Base-by-base conservation (phyloP, 352 stramenopile species). In the Elongisporangium anandrum region DNA sequence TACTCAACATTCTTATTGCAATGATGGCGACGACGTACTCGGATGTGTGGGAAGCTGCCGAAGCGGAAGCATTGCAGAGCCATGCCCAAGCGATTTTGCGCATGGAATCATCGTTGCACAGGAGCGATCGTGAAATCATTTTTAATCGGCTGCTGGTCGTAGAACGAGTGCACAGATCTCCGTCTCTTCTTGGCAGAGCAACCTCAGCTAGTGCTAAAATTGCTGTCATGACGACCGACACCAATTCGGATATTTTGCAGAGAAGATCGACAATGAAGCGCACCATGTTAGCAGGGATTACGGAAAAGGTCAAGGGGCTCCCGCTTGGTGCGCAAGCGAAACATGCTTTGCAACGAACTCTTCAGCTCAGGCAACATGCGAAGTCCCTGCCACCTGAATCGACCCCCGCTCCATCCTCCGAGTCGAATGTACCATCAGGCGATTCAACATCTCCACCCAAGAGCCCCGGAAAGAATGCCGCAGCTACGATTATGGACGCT, bases 1-100 rank as follows among this genome's bases (percentile, higher is more conserved):
- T 88, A 49, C 72, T 88, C 53, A 88, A 87, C 54, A 84, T 88
- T 48, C 70, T 88, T 26, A 84, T 87, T 26, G 79, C 79, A n/a
- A 87, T 87, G 77, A 89, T 89, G 79, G 75, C 76, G 26, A 85
- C 76, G 1, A 88, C 74, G 23, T 85, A 87, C 57, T 65, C 69
- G 12, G 69, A 85, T 45, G 71, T 85, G 10, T 83, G 74, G 68
- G 76, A 85, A 52, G 64, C 76, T n/a, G 76, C 79, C 13, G 70
- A 83, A 47, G 70, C 75, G 20, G 77, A 88, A 56, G 77, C 79
- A 22, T 61, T 88, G 17, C 72, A 77, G 50, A 80, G 72, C 29
- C 72, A 87, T 51, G 76, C 79, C 7, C 66, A 81, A 22, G 73
- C 70, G 1, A 82, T 88, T 22, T 49, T 88, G 2, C 67, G 76